Conservation (phyloP, 805 yeast genomes). For the Pichia scutulata region DNA sequence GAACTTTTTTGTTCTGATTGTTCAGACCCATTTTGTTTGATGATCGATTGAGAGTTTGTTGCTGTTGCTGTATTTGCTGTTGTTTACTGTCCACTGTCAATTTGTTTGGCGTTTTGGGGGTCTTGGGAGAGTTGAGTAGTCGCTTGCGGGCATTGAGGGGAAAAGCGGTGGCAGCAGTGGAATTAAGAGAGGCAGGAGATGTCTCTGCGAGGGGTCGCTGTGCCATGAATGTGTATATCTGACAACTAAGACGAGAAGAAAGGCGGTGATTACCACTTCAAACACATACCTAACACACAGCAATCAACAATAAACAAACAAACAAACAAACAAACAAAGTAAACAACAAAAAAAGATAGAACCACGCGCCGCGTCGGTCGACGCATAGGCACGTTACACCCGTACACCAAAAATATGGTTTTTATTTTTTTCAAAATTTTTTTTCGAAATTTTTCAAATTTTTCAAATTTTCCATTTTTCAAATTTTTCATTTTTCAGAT, state of each 20-base stretch:
- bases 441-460: background rate
- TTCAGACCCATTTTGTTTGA: background rate
- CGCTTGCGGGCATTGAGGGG: background rate
- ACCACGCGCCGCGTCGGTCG: background rate
- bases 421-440: too few relatives aligned
- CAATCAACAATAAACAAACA: background rate
- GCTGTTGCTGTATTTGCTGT: background rate
- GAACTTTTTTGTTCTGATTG: conserved; percentile 19
- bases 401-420: too few relatives aligned
- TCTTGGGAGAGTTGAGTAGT: background rate
- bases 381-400: background rate
- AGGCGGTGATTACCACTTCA: background rate
- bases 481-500: too few relatives aligned
- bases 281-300: too few relatives aligned
- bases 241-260: background rate
- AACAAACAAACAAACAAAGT: background rate
- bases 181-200: background rate
- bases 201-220: background rate
- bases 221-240: background rate
- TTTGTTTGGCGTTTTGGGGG: background rate
- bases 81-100: background rate
- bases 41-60: background rate
- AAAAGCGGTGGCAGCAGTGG: background rate
- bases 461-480: background rate
- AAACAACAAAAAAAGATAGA: background rate